phyloP scores from a whole-genome alignment of 2,329 filamentous ascomycete species.

The Huntiella decipiens region DNA sequence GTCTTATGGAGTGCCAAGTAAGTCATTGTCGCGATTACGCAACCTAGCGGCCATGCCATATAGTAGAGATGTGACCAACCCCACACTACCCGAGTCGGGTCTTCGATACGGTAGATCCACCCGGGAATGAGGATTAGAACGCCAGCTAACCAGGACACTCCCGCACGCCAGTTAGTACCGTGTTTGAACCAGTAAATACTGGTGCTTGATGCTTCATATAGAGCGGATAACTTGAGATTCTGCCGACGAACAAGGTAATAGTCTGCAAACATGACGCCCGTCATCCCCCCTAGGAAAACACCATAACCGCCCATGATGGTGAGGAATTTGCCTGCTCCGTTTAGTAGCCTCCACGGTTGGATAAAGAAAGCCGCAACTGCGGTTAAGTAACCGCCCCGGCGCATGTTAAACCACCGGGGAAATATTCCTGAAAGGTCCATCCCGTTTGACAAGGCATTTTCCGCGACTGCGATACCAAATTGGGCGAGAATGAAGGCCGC shows the following conservation, averaged over 20 bases:
- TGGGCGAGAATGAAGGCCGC: constrained; percentile 26
- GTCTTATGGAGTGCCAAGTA: constrained; percentile 13
- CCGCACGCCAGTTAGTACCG: constrained; percentile 23
- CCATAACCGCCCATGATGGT: constrained; percentile 18
- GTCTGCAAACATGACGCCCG: constrained; percentile 22
- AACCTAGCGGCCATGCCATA: constrained; percentile 15
- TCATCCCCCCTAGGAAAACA: constrained; percentile 22
- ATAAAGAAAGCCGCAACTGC: constrained; percentile 7
- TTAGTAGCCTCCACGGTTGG: constrained; percentile 18
- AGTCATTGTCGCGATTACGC: constrained; percentile 11
- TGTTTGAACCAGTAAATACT: constrained; percentile 24
- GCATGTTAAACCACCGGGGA: constrained; percentile 11
- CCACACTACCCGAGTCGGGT: constrained; percentile 12
- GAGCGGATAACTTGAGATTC: constrained; percentile 21
- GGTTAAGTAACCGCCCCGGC: constrained; percentile 8
- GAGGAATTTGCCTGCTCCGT: constrained; percentile 16
- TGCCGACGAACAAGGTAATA: constrained; percentile 21
- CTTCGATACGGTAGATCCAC: constrained; percentile 18
- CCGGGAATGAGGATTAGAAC: constrained; percentile 23
- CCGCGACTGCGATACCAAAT: constrained; percentile 14
- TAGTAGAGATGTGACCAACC: constrained; percentile 17
- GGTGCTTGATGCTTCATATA: constrained; percentile 20
- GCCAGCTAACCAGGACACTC: constrained; percentile 23
- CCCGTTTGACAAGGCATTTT: constrained; percentile 9
- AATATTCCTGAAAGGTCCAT: constrained; percentile 11